Percentiles rank a stretch among this genome's conserved stretches.
Evolutionary conservation across 495 filamentous ascomycete genomes (phyloP).

Genomic region (Articulospora tetracladia): DNA sequence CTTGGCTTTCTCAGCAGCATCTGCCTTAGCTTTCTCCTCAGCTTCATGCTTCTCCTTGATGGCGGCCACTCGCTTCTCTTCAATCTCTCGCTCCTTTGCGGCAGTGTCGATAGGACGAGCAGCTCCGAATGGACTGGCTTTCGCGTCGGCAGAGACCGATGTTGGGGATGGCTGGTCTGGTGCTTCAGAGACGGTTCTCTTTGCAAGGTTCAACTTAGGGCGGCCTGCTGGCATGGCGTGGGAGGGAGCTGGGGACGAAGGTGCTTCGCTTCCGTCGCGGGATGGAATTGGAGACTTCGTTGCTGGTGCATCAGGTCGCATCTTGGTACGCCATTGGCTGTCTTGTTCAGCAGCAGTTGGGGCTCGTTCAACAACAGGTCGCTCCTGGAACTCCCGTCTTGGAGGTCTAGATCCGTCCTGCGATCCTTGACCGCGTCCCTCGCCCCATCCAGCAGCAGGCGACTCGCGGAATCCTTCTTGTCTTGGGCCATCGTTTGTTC

Average conservation of each 20-base stretch:
- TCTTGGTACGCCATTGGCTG: conserved; percentile 79
- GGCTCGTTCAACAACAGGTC: conserved; percentile 55
- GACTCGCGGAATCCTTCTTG: conserved; percentile 49
- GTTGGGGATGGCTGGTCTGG: conserved; percentile 47
- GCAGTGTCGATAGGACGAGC: conserved; percentile 88
- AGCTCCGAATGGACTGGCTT: conserved; percentile 88
- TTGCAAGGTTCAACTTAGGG: conserved; percentile 77
- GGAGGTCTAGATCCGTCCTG: conserved; percentile 77
- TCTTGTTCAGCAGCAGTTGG: conserved; percentile 85
- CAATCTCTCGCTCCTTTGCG: conserved; percentile 79
- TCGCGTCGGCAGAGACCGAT: conserved; percentile 54
- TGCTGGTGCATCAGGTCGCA: conserved; percentile 65
- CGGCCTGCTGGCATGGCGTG: conserved; percentile 52
- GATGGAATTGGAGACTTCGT: conserved; percentile 32
- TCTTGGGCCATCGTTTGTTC: conserved; percentile 58
- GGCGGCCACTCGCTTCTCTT: conserved; percentile 74
- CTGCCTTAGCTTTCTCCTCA: conserved; percentile 80
- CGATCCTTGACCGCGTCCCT: conserved; percentile 54
- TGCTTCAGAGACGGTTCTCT: conserved; percentile 81
- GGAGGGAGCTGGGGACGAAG: conserved; percentile 58
- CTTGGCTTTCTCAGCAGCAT: conserved; percentile 59
- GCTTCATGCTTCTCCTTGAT: conserved; percentile 80
- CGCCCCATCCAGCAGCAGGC: conserved; percentile 73
- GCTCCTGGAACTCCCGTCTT: conserved; percentile 73
- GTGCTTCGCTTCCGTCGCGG: conserved; percentile 33